phyloP scores from a whole-genome alignment of 2,329 filamentous ascomycete species.

The Botrytis cinerea region DNA sequence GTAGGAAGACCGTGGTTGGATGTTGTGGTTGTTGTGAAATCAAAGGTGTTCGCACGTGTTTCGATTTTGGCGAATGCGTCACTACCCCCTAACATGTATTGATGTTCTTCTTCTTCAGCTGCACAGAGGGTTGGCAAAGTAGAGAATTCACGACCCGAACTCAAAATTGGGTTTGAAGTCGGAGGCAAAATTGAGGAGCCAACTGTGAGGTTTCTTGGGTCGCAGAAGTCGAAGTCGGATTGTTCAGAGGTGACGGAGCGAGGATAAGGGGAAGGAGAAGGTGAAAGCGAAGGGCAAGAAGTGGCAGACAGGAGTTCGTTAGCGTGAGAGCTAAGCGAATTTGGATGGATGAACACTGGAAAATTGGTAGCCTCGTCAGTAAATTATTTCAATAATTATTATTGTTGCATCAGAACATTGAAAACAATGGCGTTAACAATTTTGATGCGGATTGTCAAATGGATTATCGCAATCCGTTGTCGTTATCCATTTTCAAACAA shows the following conservation, averaged over 20 bases:
- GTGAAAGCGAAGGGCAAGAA: constrained; percentile 81
- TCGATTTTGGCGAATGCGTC: constrained; percentile 39
- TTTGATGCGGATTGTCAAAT: neutral
- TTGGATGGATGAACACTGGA: constrained; percentile 66
- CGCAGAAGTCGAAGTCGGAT: constrained; percentile 78
- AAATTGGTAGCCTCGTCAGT: constrained; percentile 26
- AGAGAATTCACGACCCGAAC: constrained; percentile 61
- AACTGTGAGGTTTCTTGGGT: constrained; percentile 86
- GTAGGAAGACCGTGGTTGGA: constrained; percentile 63
- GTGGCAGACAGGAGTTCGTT: constrained; percentile 72
- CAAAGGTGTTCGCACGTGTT: constrained; percentile 51
- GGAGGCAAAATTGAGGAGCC: constrained; percentile 47
- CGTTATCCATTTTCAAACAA: neutral
- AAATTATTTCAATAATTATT: neutral
- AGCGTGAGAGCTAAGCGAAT: constrained; percentile 62
- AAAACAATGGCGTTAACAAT: neutral
- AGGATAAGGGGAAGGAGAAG: constrained; percentile 80
- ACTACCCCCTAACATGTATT: constrained; percentile 46
- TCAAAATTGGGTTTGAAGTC: constrained; percentile 43
- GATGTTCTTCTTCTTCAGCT: constrained; percentile 62
- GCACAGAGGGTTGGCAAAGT: constrained; percentile 60
- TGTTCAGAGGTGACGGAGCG: constrained; percentile 65
- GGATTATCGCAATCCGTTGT: neutral
- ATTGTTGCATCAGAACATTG: neutral
- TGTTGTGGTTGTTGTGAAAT: constrained; percentile 46